Evolutionary conservation across 192 early-diverging fungal genomes (phyloP).

Genomic region (Haplosporangium gracile): DNA sequence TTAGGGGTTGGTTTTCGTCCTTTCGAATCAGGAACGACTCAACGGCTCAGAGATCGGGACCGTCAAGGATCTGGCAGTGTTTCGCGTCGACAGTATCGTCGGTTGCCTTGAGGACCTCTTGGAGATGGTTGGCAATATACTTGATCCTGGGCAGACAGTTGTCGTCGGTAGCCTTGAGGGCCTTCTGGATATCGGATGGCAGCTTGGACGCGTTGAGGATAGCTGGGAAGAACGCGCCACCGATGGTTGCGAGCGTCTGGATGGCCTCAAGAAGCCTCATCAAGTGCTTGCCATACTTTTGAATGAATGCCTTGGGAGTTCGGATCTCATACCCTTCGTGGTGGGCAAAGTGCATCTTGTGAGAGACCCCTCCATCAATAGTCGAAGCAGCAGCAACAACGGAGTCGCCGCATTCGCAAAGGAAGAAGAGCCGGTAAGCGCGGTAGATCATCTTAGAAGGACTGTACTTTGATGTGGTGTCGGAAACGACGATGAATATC

Average conservation of each 20-base stretch:
- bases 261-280: not conserved
- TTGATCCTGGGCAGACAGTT: not conserved
- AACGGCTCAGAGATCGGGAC: not conserved
- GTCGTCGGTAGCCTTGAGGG: not conserved
- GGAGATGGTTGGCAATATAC: not conserved
- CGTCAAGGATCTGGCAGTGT: not conserved
- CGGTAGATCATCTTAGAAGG: not conserved
- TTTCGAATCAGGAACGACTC: not conserved
- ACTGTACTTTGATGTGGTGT: not conserved
- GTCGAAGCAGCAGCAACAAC: not conserved
- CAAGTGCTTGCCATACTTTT: not conserved
- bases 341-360: not conserved
- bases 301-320: not conserved
- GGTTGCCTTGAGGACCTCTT: not conserved
- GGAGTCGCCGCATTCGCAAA: not conserved
- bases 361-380: not conserved
- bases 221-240: not conserved
- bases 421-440: not conserved
- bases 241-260: not conserved
- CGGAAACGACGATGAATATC: not conserved
- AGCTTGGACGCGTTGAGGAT: not conserved
- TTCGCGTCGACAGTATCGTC: not conserved
- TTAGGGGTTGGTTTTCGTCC: not conserved
- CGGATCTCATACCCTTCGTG: not conserved
- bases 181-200: not conserved